Evolutionary conservation across 179 eudicot genomes (phyloP).

Genomic region (Carnegiea gigantea): DNA sequence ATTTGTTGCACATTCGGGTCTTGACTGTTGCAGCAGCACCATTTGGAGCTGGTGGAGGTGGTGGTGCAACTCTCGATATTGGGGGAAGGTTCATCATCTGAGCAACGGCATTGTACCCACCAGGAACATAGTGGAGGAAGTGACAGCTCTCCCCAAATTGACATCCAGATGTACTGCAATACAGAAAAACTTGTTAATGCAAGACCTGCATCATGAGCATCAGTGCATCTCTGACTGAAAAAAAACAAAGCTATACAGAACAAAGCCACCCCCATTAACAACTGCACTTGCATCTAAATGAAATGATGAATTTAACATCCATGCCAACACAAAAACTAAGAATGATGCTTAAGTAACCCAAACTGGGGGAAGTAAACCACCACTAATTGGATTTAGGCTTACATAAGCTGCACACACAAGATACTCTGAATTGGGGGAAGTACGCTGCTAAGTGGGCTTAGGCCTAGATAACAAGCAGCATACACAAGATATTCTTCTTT

Average conservation of each 20-base stretch:
- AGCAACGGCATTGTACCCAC: constrained; percentile 54
- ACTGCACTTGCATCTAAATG: too few species aligned
- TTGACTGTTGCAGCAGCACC: constrained; percentile 37
- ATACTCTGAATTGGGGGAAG: too few species aligned
- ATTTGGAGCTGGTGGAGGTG: constrained; percentile 35
- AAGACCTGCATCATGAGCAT: not conserved
- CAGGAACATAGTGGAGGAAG: constrained; percentile 54
- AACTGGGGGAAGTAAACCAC: too few species aligned
- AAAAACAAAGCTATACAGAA: not conserved
- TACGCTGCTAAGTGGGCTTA: too few species aligned
- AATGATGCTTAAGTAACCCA: too few species aligned
- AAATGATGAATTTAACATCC: too few species aligned
- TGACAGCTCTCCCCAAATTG: constrained; percentile 61
- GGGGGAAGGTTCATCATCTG: constrained; percentile 51
- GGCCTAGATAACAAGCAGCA: too few species aligned
- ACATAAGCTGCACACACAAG: too few species aligned
- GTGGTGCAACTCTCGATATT: constrained; percentile 32
- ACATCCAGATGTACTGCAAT: constrained; percentile 58
- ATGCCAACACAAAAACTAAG: too few species aligned
- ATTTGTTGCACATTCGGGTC: constrained; percentile 51
- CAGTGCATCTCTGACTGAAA: not conserved
- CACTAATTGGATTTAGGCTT: too few species aligned
- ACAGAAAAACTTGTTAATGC: not conserved
- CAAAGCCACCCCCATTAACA: not conserved
- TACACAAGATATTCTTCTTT: too few species aligned